Percentiles rank a stretch among this genome's conserved stretches.
These are phyloP conservation scores for Pythium scleroteichum DNA, from an alignment of 352 stramenopile genomes.

Conservation along the genomic window DNA sequence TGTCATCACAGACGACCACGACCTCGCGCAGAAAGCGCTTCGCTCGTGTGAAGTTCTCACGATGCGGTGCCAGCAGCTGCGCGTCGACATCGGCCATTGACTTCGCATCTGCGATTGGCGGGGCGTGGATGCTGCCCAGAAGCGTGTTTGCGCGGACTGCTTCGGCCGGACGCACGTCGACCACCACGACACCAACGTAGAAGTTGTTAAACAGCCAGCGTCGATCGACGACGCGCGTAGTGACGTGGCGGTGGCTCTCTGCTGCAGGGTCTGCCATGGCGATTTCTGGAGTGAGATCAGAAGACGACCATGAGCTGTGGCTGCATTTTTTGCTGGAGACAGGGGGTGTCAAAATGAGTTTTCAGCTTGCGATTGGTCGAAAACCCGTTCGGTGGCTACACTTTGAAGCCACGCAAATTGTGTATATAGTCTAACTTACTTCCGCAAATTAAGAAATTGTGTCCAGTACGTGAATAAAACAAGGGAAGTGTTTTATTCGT, in stretches of 20 bases:
- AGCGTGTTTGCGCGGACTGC: conserved; percentile 44
- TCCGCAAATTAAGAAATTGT: neutral
- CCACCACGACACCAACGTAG: conserved; percentile 54
- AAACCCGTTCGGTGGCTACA: conserved; percentile 1
- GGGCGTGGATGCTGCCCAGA: conserved; percentile 52
- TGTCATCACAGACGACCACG: conserved; percentile 47
- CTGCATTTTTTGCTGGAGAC: neutral
- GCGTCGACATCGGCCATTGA: conserved; percentile 28
- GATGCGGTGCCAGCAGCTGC: conserved; percentile 24
- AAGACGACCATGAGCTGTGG: neutral
- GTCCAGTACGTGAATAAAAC: conserved; percentile 8
- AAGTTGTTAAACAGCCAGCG: conserved; percentile 82
- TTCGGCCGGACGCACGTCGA: conserved; percentile 48
- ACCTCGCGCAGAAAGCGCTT: conserved; percentile 54
- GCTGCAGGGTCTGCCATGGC: neutral
- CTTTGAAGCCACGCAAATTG: too few relatives aligned
- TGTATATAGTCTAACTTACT: too few relatives aligned
- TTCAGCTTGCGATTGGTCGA: conserved; percentile 10
- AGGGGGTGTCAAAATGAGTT: conserved; percentile 1
- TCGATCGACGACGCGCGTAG: conserved; percentile 35
- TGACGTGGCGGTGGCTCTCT: conserved; percentile 2
- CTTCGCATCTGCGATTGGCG: conserved; percentile 22
- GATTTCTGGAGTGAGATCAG: neutral
- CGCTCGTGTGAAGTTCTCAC: conserved; percentile 26
- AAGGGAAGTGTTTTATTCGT: conserved; percentile 6